These are phyloP conservation scores for Mortierella sp. DNA, from an alignment of 371 early-diverging fungal genomes.

Conservation along the genomic window DNA sequence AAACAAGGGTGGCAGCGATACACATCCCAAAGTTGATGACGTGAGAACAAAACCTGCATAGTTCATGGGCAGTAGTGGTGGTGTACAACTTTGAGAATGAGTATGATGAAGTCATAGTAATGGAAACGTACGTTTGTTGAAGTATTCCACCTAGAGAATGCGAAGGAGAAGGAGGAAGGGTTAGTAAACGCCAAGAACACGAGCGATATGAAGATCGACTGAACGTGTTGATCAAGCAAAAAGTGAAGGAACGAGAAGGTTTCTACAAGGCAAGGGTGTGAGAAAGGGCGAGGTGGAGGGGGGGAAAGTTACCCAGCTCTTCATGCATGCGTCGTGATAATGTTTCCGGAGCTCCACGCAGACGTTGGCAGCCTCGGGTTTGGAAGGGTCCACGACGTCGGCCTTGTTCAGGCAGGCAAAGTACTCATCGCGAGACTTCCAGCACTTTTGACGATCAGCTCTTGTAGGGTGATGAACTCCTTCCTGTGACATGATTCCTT, in stretches of 20 bases:
- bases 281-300: neutral
- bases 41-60: no score
- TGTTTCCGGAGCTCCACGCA: slow-evolving; percentile 41
- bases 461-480: slow-evolving; percentile 41
- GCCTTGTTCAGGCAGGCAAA: slow-evolving; percentile 42
- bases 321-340: slow-evolving; percentile 50
- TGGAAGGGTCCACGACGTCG: slow-evolving; percentile 40
- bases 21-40: no score
- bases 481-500: slow-evolving; percentile 22
- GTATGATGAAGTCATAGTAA: neutral
- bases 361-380: slow-evolving; percentile 27
- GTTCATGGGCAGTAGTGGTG: no score
- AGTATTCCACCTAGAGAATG: slow-evolving; percentile 39
- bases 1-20: neutral
- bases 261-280: neutral
- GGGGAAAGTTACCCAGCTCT: slow-evolving; percentile 45
- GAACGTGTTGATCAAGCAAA: no score
- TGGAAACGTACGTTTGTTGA: slow-evolving; percentile 40
- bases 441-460: slow-evolving; percentile 47
- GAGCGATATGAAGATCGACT: no score
- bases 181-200: no score
- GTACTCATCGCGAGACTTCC: slow-evolving; percentile 47
- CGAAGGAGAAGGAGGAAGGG: no score
- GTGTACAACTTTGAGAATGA: neutral
- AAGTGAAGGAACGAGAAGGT: neutral